Percentiles rank a stretch among this genome's conserved stretches.
Conservation (phyloP, 2,329 filamentous ascomycete genomes). For the Stagonosporopsis vannaccii region DNA sequence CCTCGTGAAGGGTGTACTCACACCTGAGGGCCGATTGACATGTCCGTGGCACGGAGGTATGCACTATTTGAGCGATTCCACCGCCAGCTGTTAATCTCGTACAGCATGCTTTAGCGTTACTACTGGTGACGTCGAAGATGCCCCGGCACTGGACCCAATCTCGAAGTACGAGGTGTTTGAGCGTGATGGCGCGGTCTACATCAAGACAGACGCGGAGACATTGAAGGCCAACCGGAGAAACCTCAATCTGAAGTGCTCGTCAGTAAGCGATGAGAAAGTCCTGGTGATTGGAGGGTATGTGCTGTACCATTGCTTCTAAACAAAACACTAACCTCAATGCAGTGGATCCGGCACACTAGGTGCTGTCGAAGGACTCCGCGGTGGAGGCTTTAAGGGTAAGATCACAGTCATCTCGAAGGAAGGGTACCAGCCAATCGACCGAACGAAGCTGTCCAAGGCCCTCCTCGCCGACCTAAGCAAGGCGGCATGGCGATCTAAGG, state of each 20-base stretch:
- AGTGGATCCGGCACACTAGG: slow-evolving; percentile 84
- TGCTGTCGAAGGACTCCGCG: slow-evolving; percentile 80
- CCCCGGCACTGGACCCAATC: slow-evolving; percentile 87
- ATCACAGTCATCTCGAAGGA: slow-evolving; percentile 87
- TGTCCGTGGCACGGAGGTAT: slow-evolving; percentile 96
- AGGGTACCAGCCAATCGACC: slow-evolving; percentile 86
- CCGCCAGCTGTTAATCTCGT: slow-evolving; percentile 4
- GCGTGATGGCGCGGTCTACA: slow-evolving; percentile 82
- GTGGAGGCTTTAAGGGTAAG: slow-evolving; percentile 77
- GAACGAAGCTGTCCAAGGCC: slow-evolving; percentile 94
- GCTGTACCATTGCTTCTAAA: neutral
- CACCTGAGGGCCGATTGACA: slow-evolving; percentile 80
- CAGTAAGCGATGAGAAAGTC: slow-evolving; percentile 68
- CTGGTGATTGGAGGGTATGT: slow-evolving; percentile 68
- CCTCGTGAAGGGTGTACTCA: slow-evolving; percentile 83
- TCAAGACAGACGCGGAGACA: slow-evolving; percentile 77
- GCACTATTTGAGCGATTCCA: slow-evolving; percentile 9
- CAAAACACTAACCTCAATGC: slow-evolving; percentile 14
- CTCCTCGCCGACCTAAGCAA: slow-evolving; percentile 82
- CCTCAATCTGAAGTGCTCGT: slow-evolving; percentile 75
- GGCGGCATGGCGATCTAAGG: slow-evolving; percentile 75
- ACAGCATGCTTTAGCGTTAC: slow-evolving; percentile 89
- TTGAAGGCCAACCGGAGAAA: slow-evolving; percentile 80
- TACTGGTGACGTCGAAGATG: slow-evolving; percentile 94
- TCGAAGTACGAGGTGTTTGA: slow-evolving; percentile 81